These are phyloP conservation scores for Polyplosphaeria fusca DNA, from an alignment of 495 filamentous ascomycete species.

Conservation along the genomic window DNA sequence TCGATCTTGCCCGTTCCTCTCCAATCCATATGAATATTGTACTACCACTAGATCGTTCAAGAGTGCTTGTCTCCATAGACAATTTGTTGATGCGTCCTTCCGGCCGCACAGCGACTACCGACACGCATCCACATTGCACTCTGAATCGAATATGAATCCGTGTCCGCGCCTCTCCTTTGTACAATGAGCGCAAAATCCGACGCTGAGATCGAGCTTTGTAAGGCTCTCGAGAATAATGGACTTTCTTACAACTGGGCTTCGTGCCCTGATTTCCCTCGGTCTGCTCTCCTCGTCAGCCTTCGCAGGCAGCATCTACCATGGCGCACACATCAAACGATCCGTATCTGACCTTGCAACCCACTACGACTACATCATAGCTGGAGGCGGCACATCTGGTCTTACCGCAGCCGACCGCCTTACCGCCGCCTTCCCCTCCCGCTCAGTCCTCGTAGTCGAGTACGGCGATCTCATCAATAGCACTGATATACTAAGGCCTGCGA, in stretches of 20 bases:
- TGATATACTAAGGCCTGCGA: slow-evolving; percentile 1
- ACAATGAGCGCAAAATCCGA: background rate
- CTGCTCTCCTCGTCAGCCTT: background rate
- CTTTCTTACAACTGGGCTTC: background rate
- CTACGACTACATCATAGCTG: slow-evolving; percentile 33
- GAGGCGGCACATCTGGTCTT: slow-evolving; percentile 33
- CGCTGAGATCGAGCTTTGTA: no score
- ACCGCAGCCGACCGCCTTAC: slow-evolving; percentile 33
- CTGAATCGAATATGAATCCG: background rate
- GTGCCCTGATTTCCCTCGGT: background rate
- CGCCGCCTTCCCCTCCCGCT: slow-evolving; percentile 6
- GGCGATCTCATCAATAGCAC: slow-evolving; percentile 14
- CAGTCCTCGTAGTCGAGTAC: slow-evolving; percentile 16
- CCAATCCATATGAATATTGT: no score
- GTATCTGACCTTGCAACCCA: background rate
- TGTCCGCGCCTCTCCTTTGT: background rate
- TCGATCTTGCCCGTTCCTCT: no score
- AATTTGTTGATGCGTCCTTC: no score
- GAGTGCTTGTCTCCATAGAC: no score
- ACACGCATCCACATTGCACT: no score
- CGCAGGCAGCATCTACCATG: background rate
- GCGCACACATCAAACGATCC: slow-evolving; percentile 1
- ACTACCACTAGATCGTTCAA: no score
- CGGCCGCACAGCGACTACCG: no score
- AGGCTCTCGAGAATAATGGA: background rate